Conservation (phyloP, 805 yeast species). For the Zygosaccharomyces kombuchaensis region DNA sequence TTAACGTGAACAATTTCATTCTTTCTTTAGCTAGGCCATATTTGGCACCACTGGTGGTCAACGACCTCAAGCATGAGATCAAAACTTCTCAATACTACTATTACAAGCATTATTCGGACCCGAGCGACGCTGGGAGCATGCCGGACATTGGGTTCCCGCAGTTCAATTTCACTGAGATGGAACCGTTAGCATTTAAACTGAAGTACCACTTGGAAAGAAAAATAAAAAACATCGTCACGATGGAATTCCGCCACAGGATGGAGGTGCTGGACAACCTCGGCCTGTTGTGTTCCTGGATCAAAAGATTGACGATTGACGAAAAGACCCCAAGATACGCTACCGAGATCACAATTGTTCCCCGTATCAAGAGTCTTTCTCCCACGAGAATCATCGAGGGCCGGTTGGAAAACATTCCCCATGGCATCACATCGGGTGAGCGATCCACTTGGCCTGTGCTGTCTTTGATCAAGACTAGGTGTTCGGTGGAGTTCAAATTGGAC, state of each 20-base stretch:
- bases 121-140: slow-evolving; percentile 18
- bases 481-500: slow-evolving; percentile 84
- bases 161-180: slow-evolving; percentile 33
- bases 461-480: slow-evolving; percentile 78
- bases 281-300: slow-evolving; percentile 60
- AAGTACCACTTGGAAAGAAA: slow-evolving; percentile 37
- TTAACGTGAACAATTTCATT: slow-evolving; percentile 90
- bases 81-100: slow-evolving; percentile 38
- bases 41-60: slow-evolving; percentile 80
- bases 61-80: slow-evolving; percentile 71
- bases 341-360: slow-evolving; percentile 90
- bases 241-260: slow-evolving; percentile 82
- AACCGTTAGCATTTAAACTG: slow-evolving; percentile 35
- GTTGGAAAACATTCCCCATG: slow-evolving; percentile 75
- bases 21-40: slow-evolving; percentile 92
- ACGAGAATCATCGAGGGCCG: slow-evolving; percentile 76
- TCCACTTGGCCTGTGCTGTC: slow-evolving; percentile 92
- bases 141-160: slow-evolving; percentile 27
- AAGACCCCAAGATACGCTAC: slow-evolving; percentile 73
- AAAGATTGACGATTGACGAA: slow-evolving; percentile 81
- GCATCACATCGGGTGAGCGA: slow-evolving; percentile 86
- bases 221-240: slow-evolving; percentile 53
- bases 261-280: slow-evolving; percentile 78
- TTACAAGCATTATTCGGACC: slow-evolving; percentile 39
- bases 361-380: slow-evolving; percentile 64